phyloP scores from a whole-genome alignment of 2,329 filamentous ascomycete species.

The Penicillium crustosum region DNA sequence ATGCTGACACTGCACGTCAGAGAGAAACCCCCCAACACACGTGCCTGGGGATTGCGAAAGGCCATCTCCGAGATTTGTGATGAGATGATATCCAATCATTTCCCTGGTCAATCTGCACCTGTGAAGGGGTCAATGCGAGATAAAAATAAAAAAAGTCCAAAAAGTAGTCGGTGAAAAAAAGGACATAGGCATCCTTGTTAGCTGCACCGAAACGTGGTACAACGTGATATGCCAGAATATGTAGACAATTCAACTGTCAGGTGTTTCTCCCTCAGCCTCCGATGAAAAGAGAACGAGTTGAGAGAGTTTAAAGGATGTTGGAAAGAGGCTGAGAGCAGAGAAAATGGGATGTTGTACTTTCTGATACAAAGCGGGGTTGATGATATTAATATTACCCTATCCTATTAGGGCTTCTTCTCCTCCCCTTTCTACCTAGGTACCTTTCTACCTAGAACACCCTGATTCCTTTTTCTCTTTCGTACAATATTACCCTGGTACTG shows the following conservation, averaged over 20 bases:
- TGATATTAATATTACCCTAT: neutral
- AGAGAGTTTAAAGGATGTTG: neutral
- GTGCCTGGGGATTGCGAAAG: neutral
- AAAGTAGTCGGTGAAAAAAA: conserved; percentile 11
- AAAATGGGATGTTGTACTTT: neutral
- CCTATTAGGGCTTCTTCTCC: neutral
- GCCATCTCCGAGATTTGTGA: neutral
- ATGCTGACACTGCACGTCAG: conserved; percentile 7
- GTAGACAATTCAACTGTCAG: neutral
- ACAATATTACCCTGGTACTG: neutral
- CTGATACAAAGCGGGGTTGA: conserved; percentile 6
- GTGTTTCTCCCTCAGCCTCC: neutral
- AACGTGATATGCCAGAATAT: conserved; percentile 21
- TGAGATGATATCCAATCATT: conserved; percentile 1
- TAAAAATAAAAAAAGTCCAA: neutral
- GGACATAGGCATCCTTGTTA: conserved; percentile 17
- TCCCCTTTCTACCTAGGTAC: neutral
- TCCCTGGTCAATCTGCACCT: conserved; percentile 1
- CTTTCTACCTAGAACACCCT: neutral
- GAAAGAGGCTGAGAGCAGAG: neutral
- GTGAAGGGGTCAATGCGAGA: conserved; percentile 4
- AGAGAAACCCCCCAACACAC: conserved; percentile 11
- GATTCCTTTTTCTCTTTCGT: neutral
- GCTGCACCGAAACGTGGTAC: conserved; percentile 29
- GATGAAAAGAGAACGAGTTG: neutral